phyloP scores from a whole-genome alignment of 768 basidiomycete species.

The Scleroderma citrinum region DNA sequence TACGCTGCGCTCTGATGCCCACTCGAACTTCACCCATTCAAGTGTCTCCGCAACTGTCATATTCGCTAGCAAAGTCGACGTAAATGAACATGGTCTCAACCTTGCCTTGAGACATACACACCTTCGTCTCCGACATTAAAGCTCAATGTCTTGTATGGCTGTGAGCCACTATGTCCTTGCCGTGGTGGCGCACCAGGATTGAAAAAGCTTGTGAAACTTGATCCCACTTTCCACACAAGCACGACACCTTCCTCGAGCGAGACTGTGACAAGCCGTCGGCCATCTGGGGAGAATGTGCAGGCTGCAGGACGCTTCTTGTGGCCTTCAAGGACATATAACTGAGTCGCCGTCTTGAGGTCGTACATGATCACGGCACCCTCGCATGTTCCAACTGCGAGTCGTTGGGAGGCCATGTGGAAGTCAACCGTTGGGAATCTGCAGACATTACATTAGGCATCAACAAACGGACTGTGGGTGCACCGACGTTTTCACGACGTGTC shows the following conservation, averaged over 20 bases:
- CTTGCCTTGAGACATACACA: constrained; percentile 28
- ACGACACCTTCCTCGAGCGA: constrained; percentile 82
- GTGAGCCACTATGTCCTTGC: constrained; percentile 75
- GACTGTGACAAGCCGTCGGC: constrained; percentile 79
- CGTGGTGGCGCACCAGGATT: constrained; percentile 87
- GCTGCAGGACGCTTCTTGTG: constrained; percentile 79
- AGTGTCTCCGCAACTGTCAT: constrained; percentile 61
- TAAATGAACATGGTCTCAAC: not conserved
- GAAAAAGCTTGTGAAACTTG: constrained; percentile 85
- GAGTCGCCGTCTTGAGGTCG: constrained; percentile 91
- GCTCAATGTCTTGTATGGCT: constrained; percentile 82
- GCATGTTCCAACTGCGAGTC: constrained; percentile 86
- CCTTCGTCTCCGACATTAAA: constrained; percentile 86
- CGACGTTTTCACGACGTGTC: constrained; percentile 90
- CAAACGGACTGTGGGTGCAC: constrained; percentile 14
- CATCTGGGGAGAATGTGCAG: constrained; percentile 91
- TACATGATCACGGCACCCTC: constrained; percentile 96
- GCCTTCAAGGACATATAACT: constrained; percentile 91
- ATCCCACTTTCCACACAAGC: constrained; percentile 94
- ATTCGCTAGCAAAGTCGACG: constrained; percentile 33
- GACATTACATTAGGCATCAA: not conserved
- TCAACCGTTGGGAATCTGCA: constrained; percentile 87
- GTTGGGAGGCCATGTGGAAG: constrained; percentile 83
- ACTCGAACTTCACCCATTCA: constrained; percentile 74
- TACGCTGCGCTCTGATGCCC: constrained; percentile 80